A percentile compares a stretch with the other conserved stretches of the same genome.
Conservation (phyloP, 202 grass and related monocot genomes). For the Dendrocalamus latiflorus region DNA sequence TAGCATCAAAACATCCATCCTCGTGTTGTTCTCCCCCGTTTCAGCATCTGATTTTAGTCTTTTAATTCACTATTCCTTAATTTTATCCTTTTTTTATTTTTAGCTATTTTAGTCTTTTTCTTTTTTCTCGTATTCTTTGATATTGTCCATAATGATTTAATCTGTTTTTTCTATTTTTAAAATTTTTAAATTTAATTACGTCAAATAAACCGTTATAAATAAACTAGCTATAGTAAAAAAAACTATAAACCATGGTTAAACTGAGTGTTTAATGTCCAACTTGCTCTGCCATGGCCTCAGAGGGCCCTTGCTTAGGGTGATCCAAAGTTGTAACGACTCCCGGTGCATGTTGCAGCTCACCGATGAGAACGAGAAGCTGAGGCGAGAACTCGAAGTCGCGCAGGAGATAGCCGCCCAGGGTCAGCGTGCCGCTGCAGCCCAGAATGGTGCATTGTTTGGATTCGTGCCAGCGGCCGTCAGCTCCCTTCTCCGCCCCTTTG, state of each 20-base stretch:
- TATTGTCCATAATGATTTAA: too few relatives aligned
- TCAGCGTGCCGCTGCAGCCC: neutral
- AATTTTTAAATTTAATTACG: too few relatives aligned
- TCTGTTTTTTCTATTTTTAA: too few relatives aligned
- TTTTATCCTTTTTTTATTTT: too few relatives aligned
- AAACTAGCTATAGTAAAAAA: too few relatives aligned
- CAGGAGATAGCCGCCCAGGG: conserved; percentile 29
- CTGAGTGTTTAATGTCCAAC: neutral
- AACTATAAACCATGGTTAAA: too few relatives aligned
- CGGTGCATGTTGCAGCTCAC: conserved; percentile 39
- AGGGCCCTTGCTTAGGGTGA: neutral
- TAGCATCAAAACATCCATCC: conserved; percentile 2
- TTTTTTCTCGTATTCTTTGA: too few relatives aligned
- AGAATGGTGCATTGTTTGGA: conserved; percentile 19
- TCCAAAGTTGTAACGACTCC: neutral
- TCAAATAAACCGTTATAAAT: too few relatives aligned
- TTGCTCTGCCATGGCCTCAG: too few relatives aligned
- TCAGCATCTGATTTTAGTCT: too few relatives aligned
- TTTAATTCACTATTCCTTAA: too few relatives aligned
- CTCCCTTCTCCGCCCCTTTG: conserved; percentile 39
- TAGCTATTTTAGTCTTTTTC: too few relatives aligned
- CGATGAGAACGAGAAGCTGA: conserved; percentile 50
- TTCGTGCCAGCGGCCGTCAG: conserved; percentile 13
- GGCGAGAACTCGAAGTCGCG: conserved; percentile 21
- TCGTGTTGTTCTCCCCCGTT: neutral